A percentile compares a stretch with the other conserved stretches of the same genome.
These are phyloP conservation scores for Fraxinus latifolia DNA, from an alignment of 305 asterid genomes.

Conservation along the genomic window DNA sequence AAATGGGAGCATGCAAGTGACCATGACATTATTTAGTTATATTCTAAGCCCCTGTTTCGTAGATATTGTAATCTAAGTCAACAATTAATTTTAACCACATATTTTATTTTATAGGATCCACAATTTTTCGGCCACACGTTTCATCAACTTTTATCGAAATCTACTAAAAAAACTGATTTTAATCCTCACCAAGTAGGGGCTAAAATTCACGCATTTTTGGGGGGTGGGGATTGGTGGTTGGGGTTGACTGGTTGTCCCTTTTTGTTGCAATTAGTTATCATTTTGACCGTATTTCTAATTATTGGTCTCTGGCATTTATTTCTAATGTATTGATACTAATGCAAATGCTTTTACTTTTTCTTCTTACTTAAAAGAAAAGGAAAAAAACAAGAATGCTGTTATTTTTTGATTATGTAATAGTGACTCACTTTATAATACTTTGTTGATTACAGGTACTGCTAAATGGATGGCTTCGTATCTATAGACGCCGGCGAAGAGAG, in stretches of 20 bases:
- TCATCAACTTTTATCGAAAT: too few species aligned
- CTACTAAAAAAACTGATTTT: too few species aligned
- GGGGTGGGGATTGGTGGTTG: not conserved
- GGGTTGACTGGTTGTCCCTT: not conserved
- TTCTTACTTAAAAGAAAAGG: not conserved
- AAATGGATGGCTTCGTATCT: constrained; percentile 88
- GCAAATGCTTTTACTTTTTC: not conserved
- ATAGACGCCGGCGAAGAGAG: constrained; percentile 84
- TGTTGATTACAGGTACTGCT: constrained; percentile 65
- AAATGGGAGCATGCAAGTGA: not conserved
- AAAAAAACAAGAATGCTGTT: not conserved
- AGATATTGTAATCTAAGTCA: too few species aligned
- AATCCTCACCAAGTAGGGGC: too few species aligned
- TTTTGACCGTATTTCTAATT: not conserved
- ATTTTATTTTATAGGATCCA: too few species aligned
- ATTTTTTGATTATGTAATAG: not conserved
- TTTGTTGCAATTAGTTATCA: not conserved
- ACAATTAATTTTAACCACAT: too few species aligned
- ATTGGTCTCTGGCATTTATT: not conserved
- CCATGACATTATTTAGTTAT: not conserved
- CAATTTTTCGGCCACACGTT: too few species aligned
- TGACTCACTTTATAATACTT: constrained; percentile 15
- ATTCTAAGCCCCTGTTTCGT: not conserved
- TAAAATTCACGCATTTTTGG: not conserved
- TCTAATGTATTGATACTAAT: not conserved